Conservation (phyloP, 495 filamentous ascomycete species). For the Aspergillus hancockii region DNA sequence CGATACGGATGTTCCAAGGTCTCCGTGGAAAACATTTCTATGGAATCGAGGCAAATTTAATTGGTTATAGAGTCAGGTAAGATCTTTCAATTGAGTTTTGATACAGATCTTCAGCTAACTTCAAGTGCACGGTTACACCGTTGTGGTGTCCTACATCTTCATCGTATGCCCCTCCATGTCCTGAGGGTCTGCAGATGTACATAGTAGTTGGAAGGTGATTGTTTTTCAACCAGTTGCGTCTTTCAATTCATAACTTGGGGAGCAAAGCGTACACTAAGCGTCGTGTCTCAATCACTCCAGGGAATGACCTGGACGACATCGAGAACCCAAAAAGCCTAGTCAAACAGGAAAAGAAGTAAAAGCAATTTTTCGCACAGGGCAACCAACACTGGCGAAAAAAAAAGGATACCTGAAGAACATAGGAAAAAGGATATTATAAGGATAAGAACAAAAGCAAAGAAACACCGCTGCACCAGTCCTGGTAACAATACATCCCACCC, state of each 20-base stretch:
- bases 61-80: neutral
- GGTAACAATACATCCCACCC: conserved; percentile 35
- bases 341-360: neutral
- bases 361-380: neutral
- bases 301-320: too few species aligned
- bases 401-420: conserved; percentile 7
- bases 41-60: neutral
- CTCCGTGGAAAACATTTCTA: neutral
- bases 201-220: too few species aligned
- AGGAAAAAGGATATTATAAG: conserved; percentile 9
- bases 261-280: too few species aligned
- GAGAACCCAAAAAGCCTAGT: too few species aligned
- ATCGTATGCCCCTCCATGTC: too few species aligned
- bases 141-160: too few species aligned
- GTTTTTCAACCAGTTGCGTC: too few species aligned
- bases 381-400: conserved; percentile 5
- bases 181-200: too few species aligned
- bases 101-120: neutral
- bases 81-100: neutral
- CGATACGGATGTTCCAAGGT: neutral
- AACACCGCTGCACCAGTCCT: conserved; percentile 31
- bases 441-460: conserved; percentile 14
- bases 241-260: too few species aligned
- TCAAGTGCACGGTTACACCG: too few species aligned
- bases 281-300: too few species aligned